phyloP scores from a whole-genome alignment of 257 asterid species.

The Penstemon davidsonii region DNA sequence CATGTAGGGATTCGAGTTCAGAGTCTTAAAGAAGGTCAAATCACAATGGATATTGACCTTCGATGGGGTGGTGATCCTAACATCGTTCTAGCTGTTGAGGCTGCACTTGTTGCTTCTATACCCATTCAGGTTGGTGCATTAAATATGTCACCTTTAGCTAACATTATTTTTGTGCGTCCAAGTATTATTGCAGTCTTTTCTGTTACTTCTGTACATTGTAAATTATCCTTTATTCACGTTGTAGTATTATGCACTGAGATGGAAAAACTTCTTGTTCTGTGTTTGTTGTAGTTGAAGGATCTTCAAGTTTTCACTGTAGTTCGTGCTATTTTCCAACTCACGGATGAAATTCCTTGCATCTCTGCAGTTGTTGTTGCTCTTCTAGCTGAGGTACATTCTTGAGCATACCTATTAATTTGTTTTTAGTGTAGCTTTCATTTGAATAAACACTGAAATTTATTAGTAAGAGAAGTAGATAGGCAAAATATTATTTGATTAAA shows the following conservation, averaged over 20 bases:
- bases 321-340: conserved; percentile 93
- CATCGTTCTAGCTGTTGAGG: conserved; percentile 90
- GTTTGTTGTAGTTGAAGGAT: conserved; percentile 83
- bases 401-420: neutral
- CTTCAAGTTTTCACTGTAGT: conserved; percentile 91
- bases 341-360: conserved; percentile 97
- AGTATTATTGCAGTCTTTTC: conserved; percentile 11
- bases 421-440: neutral
- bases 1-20: conserved; percentile 95
- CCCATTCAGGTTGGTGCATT: conserved; percentile 81
- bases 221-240: conserved; percentile 3
- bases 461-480: neutral
- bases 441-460: conserved; percentile 4
- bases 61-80: conserved; percentile 99
- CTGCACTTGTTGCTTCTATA: conserved; percentile 92
- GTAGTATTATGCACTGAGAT: conserved; percentile 6
- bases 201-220: neutral
- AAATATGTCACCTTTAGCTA: conserved; percentile 18
- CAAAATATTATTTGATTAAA: conserved; percentile 7
- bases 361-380: conserved; percentile 99
- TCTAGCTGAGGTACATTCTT: conserved; percentile 76
- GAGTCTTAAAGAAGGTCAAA: conserved; percentile 96
- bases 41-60: conserved; percentile 95
- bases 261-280: conserved; percentile 17
- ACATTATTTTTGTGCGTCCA: neutral